phyloP scores from a whole-genome alignment of 1,284 basidiomycete species.

The Trichosporon ovoides region DNA sequence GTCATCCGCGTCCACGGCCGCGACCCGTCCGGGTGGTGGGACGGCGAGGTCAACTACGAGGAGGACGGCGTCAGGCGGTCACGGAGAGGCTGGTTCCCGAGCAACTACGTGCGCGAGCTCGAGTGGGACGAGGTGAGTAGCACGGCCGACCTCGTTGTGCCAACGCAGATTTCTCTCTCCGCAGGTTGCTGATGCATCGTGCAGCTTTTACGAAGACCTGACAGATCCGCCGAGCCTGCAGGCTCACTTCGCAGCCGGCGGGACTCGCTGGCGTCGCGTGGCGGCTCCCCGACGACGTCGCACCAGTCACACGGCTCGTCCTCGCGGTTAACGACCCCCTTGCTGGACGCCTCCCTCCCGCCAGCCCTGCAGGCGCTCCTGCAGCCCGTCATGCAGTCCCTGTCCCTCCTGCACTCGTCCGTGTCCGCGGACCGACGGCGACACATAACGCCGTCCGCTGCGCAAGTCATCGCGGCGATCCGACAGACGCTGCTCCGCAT shows the following conservation, averaged over 20 bases:
- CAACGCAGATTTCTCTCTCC: no score
- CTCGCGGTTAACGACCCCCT: neutral
- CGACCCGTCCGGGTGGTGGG: constrained; percentile 95
- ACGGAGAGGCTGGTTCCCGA: constrained; percentile 96
- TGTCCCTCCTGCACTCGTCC: constrained; percentile 78
- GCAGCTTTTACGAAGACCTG: neutral
- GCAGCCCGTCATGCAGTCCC: constrained; percentile 64
- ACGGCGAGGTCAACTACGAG: constrained; percentile 65
- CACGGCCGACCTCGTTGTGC: neutral
- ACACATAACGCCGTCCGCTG: constrained; percentile 53
- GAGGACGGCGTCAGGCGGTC: constrained; percentile 20
- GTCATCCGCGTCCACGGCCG: constrained; percentile 82
- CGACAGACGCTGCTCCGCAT: constrained; percentile 80
- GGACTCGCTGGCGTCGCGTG: constrained; percentile 7
- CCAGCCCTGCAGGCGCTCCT: constrained; percentile 41
- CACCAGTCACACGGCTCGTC: constrained; percentile 1
- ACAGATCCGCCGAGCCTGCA: neutral
- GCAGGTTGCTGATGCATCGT: neutral
- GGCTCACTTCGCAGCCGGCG: neutral
- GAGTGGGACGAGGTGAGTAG: constrained; percentile 29
- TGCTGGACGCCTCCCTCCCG: constrained; percentile 13
- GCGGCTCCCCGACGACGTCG: constrained; percentile 5
- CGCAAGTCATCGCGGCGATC: constrained; percentile 87
- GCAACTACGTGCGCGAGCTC: constrained; percentile 53
- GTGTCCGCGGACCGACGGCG: constrained; percentile 62